A percentile compares a stretch with the other conserved stretches of the same genome.
Conservation (phyloP, 768 basidiomycete species). For the Hemileccinum impolitum region DNA sequence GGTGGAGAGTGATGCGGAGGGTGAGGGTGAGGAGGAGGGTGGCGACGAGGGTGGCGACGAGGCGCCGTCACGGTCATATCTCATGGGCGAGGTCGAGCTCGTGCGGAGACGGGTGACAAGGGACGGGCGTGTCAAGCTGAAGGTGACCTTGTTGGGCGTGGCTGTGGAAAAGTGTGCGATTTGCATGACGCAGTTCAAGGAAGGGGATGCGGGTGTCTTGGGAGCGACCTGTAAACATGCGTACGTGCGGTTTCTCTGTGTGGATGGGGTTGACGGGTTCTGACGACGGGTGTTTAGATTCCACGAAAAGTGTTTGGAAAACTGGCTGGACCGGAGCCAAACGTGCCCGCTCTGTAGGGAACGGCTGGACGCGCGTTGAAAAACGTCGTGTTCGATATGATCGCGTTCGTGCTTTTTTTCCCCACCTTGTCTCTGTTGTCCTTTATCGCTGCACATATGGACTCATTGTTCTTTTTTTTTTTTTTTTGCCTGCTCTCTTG, state of each 20-base stretch:
- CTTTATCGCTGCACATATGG: constrained; percentile 12
- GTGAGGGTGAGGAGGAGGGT: neutral
- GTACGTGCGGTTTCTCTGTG: constrained; percentile 25
- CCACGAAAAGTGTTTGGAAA: constrained; percentile 60
- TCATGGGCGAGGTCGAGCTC: constrained; percentile 50
- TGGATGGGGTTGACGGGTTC: neutral
- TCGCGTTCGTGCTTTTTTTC: neutral
- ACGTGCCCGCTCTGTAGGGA: constrained; percentile 68
- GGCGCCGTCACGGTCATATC: constrained; percentile 12
- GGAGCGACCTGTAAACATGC: constrained; percentile 60
- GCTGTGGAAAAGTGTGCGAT: constrained; percentile 70
- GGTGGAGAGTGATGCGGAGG: constrained; percentile 7
- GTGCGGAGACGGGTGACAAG: constrained; percentile 54
- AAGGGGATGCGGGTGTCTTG: constrained; percentile 52
- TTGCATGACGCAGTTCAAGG: constrained; percentile 68
- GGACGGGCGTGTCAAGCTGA: constrained; percentile 70
- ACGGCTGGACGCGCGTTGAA: constrained; percentile 32
- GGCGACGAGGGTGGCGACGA: neutral
- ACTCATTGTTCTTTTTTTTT: constrained; percentile 4
- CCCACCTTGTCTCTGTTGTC: neutral
- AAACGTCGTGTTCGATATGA: neutral
- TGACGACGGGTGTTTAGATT: constrained; percentile 33
- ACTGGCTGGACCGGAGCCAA: constrained; percentile 57
- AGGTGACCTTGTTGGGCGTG: constrained; percentile 59
- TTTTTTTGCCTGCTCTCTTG: neutral